phyloP scores from a whole-genome alignment of 2,329 filamentous ascomycete genomes.

The Colletotrichum paranaense region DNA sequence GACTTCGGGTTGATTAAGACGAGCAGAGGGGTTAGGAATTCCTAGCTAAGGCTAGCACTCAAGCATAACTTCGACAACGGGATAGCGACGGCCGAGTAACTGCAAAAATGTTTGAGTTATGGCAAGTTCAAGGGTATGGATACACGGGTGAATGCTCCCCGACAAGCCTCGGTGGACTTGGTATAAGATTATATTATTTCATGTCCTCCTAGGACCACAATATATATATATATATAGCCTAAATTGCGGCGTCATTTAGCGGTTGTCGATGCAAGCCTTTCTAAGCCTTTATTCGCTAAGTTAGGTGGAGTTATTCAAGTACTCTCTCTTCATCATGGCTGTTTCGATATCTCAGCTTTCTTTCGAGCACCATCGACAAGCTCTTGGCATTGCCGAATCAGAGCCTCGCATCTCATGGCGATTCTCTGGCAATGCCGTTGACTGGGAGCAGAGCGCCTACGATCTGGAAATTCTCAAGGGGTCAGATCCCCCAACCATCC shows the following conservation, averaged over 20 bases:
- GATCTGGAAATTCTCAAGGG: constrained; percentile 52
- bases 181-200: background rate
- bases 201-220: too few relatives aligned
- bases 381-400: constrained; percentile 56
- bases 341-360: constrained; percentile 51
- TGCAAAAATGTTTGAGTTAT: background rate
- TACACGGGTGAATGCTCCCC: constrained; percentile 10
- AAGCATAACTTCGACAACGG: constrained; percentile 4
- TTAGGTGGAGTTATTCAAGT: background rate
- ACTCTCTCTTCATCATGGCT: constrained; percentile 43
- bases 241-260: background rate
- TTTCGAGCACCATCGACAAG: constrained; percentile 54
- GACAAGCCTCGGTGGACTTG: background rate
- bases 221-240: too few relatives aligned
- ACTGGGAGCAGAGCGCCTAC: constrained; percentile 58
- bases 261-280: too few relatives aligned
- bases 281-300: too few relatives aligned
- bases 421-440: constrained; percentile 49
- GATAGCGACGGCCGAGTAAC: background rate
- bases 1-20: background rate
- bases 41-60: background rate
- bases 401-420: constrained; percentile 59
- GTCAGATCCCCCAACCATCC: constrained; percentile 26
- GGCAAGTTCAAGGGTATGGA: background rate
- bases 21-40: background rate